phyloP scores from a whole-genome alignment of 495 filamentous ascomycete species.

The Xylaria intraflava region DNA sequence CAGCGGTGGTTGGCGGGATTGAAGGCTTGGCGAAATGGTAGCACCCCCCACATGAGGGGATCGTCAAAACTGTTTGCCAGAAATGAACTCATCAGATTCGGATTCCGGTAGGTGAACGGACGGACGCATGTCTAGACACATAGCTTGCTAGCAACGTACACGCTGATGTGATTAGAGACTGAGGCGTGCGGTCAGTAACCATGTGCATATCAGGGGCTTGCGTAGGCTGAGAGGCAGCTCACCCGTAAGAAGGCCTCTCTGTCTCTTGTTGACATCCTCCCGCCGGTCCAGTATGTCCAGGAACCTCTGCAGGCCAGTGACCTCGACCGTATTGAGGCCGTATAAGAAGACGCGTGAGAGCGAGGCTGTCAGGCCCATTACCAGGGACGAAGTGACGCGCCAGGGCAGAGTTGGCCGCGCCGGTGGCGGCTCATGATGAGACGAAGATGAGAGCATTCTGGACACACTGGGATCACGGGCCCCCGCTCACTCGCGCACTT shows the following conservation, averaged over 20 bases:
- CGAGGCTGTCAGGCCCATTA: conserved; percentile 48
- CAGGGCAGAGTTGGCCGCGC: conserved; percentile 43
- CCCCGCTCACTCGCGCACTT: background rate
- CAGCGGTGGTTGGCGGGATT: conserved; percentile 72
- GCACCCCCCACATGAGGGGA: conserved; percentile 82
- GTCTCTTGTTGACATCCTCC: conserved; percentile 58
- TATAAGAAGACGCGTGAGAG: conserved; percentile 40
- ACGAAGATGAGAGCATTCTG: conserved; percentile 6
- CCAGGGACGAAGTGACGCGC: conserved; percentile 46
- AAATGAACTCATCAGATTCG: conserved; percentile 8
- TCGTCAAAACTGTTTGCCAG: conserved; percentile 68
- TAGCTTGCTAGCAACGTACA: conserved; percentile 58
- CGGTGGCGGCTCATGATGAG: background rate
- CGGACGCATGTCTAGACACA: background rate
- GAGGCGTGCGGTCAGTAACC: conserved; percentile 3
- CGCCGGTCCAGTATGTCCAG: conserved; percentile 68
- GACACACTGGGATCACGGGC: background rate
- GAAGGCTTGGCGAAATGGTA: conserved; percentile 65
- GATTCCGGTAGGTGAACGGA: background rate
- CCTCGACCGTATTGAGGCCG: conserved; percentile 51
- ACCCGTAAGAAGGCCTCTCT: conserved; percentile 83
- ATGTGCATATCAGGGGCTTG: background rate
- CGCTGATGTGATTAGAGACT: conserved; percentile 94
- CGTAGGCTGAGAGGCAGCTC: conserved; percentile 4
- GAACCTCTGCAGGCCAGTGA: conserved; percentile 67